These are phyloP conservation scores for Penicillium samsonianum DNA, from an alignment of 495 filamentous ascomycete species.

Conservation along the genomic window DNA sequence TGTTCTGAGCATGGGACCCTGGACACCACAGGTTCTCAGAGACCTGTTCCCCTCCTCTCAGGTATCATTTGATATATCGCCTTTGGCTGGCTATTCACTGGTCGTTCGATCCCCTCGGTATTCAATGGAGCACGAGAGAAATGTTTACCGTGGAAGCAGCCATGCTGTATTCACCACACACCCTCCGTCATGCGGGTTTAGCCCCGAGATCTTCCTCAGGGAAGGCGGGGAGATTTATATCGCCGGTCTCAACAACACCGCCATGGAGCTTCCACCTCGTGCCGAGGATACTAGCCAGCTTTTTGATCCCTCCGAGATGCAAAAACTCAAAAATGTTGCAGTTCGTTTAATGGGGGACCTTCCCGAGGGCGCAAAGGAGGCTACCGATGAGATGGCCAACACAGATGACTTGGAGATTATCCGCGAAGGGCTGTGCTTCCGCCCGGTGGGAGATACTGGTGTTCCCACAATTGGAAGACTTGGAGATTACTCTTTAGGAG, in stretches of 20 bases:
- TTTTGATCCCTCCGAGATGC: slow-evolving; percentile 48
- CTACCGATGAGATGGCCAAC: slow-evolving; percentile 25
- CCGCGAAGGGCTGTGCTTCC: slow-evolving; percentile 68
- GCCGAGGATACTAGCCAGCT: slow-evolving; percentile 48
- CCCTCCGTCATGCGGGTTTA: slow-evolving; percentile 51
- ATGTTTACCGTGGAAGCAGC: slow-evolving; percentile 44
- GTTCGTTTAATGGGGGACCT: slow-evolving; percentile 54
- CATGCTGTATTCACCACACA: slow-evolving; percentile 71
- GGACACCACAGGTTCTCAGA: slow-evolving; percentile 63
- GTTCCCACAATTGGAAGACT: slow-evolving; percentile 62
- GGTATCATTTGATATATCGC: slow-evolving; percentile 53
- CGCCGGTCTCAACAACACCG: slow-evolving; percentile 66
- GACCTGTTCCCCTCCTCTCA: slow-evolving; percentile 61
- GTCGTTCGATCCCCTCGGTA: slow-evolving; percentile 63
- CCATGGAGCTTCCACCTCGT: slow-evolving; percentile 57
- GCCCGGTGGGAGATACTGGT: slow-evolving; percentile 65
- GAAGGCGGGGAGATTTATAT: slow-evolving; percentile 68
- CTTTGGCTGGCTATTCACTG: slow-evolving; percentile 72
- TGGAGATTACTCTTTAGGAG: slow-evolving; percentile 54
- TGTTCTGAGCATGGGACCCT: slow-evolving; percentile 67
- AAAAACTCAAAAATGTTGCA: slow-evolving; percentile 54
- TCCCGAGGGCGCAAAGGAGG: slow-evolving; percentile 15
- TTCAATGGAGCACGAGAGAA: slow-evolving; percentile 29
- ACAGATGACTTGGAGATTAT: slow-evolving; percentile 62
- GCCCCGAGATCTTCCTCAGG: slow-evolving; percentile 73